Evolutionary conservation across 2,329 filamentous ascomycete genomes (phyloP).

Genomic region (Fusarium sp.): DNA sequence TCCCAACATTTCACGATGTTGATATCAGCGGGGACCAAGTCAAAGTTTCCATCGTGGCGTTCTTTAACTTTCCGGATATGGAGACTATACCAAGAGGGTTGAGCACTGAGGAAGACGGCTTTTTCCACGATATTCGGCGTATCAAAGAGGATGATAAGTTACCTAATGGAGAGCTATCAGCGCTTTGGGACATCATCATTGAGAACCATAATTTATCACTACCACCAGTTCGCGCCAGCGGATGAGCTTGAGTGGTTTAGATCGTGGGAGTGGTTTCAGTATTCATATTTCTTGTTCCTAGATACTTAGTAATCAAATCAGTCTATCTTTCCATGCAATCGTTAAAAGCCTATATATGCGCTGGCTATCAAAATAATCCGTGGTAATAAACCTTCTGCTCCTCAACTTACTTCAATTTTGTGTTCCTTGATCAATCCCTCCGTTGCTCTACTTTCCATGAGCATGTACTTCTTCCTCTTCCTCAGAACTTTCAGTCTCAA

Average conservation of each 20-base stretch:
- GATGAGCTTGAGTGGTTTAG: background rate
- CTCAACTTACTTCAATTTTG: background rate
- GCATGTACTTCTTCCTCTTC: constrained; percentile 1
- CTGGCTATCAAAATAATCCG: too few species aligned
- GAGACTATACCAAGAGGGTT: background rate
- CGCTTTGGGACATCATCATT: background rate
- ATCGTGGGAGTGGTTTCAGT: background rate
- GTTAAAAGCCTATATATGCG: too few species aligned
- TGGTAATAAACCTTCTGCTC: too few species aligned
- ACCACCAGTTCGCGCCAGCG: background rate
- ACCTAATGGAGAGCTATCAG: background rate
- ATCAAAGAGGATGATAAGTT: constrained; percentile 15
- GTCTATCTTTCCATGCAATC: background rate
- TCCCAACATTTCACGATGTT: constrained; percentile 2
- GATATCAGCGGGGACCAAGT: constrained; percentile 9
- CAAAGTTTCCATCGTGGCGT: constrained; percentile 25
- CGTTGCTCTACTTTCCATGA: background rate
- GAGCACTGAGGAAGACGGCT: background rate
- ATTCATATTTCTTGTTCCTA: background rate
- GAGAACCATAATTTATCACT: background rate
- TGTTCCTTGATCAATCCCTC: accelerated
- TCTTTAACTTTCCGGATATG: constrained; percentile 29
- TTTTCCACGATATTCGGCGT: constrained; percentile 1
- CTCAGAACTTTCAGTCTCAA: background rate
- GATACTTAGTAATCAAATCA: background rate